Percentiles rank a stretch among this genome's conserved stretches.
These are phyloP conservation scores for Monosporozyma servazzii DNA, from an alignment of 805 yeast species.

Conservation along the genomic window DNA sequence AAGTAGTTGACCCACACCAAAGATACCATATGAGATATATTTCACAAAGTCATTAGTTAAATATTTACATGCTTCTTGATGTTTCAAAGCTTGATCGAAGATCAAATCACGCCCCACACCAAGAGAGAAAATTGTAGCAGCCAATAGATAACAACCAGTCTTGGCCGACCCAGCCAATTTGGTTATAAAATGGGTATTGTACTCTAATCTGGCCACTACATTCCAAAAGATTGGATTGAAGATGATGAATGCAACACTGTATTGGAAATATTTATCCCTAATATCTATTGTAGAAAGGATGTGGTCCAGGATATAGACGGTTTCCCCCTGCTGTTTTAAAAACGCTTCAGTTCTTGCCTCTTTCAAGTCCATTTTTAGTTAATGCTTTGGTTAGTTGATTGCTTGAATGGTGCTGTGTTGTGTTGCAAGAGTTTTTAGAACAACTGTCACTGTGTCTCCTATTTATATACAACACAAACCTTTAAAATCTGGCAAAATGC, in stretches of 20 bases:
- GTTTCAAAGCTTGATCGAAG: conserved; percentile 58
- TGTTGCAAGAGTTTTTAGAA: background rate
- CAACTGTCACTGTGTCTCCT: background rate
- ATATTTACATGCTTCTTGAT: conserved; percentile 61
- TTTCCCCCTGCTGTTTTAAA: background rate
- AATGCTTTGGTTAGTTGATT: background rate
- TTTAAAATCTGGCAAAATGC: background rate
- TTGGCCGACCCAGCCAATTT: conserved; percentile 62
- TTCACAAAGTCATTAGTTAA: conserved; percentile 34
- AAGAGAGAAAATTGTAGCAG: conserved; percentile 71
- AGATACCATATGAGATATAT: conserved; percentile 44
- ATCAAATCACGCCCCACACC: conserved; percentile 77
- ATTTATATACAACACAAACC: background rate
- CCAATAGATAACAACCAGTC: conserved; percentile 78
- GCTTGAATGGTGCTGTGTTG: background rate
- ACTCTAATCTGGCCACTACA: conserved; percentile 79
- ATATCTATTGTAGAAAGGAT: conserved; percentile 9
- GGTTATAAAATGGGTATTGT: conserved; percentile 66
- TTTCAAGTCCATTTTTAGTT: background rate
- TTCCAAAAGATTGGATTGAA: conserved; percentile 98
- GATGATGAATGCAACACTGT: conserved; percentile 57
- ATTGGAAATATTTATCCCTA: conserved; percentile 20
- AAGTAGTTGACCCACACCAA: conserved; percentile 67
- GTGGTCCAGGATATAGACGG: background rate
- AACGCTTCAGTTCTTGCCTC: background rate